Base-by-base conservation (phyloP, 345 rosid genomes). In the Camelina neglecta region DNA sequence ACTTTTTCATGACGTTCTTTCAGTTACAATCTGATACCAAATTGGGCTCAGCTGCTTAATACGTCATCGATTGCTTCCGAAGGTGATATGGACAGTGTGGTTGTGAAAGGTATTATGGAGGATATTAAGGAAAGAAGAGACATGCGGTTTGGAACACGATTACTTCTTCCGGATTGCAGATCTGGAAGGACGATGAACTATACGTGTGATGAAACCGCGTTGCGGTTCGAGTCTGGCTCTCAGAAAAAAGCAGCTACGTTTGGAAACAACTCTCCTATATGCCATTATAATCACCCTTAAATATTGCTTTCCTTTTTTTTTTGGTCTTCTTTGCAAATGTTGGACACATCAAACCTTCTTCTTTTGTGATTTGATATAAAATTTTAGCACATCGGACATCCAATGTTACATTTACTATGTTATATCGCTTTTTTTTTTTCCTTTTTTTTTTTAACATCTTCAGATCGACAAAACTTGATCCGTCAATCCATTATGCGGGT, bases 81-180 rank as follows among this genome's bases (percentile, higher is more conserved):
- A 36, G 61, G 36, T 38, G 60, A 51, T 51, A 36, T 66, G 59
- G 59, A 67, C 12, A 45, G 48, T 51, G 15, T n/a, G 48, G 15
- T 38, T 38, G 3, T 67, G 50, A 51, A 67, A 53, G 59, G 3
- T 13, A 67, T 67, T 13, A n/a, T 36, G 18, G 48, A 51, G 1
- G 71, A 66, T 33, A 33, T 50, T 11, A 66, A 66, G 20, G 23
- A 13, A 53, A 13, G 13, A 51, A 8, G 60, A 51, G 49, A 67
- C 41, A 21, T 23, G 20, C 49, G 15, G 49, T 67, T 51, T 8
- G 49, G 49, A 21, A 36, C 60, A 1, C 9, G 23, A 3, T 15
- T 67, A 36, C 6, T 38, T 53, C 35, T 67, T 7, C 50, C 61
- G 11, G 51, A 67, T 21, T 39, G 72, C 11, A 38, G 72, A 54